Percentiles rank a stretch among this genome's conserved stretches.
Conservation (phyloP, 2,329 filamentous ascomycete genomes). For the Exophiala dermatitidis region DNA sequence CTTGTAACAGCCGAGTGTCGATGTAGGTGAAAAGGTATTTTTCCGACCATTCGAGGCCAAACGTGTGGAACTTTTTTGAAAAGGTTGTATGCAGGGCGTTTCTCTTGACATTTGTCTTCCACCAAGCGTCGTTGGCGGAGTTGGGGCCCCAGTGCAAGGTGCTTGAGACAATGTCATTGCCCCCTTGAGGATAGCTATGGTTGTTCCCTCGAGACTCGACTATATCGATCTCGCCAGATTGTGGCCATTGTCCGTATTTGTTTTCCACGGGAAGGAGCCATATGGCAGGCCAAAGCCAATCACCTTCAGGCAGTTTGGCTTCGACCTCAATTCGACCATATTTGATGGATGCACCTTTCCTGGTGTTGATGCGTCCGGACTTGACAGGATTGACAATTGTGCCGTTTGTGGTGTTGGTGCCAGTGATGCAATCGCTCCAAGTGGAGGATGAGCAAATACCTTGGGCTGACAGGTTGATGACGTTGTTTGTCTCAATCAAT, state of each 20-base stretch:
- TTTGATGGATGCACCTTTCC: conserved; percentile 62
- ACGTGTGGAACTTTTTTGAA: conserved; percentile 62
- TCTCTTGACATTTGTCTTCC: conserved; percentile 74
- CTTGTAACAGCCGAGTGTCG: conserved; percentile 71
- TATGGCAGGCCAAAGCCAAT: conserved; percentile 87
- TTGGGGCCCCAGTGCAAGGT: conserved; percentile 78
- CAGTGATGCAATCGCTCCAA: conserved; percentile 57
- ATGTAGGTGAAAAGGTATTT: conserved; percentile 86
- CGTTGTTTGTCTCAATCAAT: conserved; percentile 58
- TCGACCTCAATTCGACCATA: conserved; percentile 76
- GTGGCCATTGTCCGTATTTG: conserved; percentile 69
- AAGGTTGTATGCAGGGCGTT: conserved; percentile 69
- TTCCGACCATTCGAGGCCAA: conserved; percentile 76
- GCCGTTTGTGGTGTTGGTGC: conserved; percentile 72
- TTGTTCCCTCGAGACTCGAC: conserved; percentile 77
- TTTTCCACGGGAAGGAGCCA: conserved; percentile 74
- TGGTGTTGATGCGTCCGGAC: conserved; percentile 73
- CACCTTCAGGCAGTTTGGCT: conserved; percentile 66
- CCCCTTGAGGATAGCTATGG: conserved; percentile 65
- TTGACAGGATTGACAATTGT: conserved; percentile 70
- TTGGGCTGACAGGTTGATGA: conserved; percentile 60
- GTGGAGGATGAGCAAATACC: conserved; percentile 61
- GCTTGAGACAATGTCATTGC: conserved; percentile 73
- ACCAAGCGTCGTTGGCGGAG: conserved; percentile 67
- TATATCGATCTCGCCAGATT: conserved; percentile 78